Evolutionary conservation across 768 basidiomycete species (phyloP), one percentile per base, ranked within the genome.

Genomic region (Boletellus ananiceps): DNA sequence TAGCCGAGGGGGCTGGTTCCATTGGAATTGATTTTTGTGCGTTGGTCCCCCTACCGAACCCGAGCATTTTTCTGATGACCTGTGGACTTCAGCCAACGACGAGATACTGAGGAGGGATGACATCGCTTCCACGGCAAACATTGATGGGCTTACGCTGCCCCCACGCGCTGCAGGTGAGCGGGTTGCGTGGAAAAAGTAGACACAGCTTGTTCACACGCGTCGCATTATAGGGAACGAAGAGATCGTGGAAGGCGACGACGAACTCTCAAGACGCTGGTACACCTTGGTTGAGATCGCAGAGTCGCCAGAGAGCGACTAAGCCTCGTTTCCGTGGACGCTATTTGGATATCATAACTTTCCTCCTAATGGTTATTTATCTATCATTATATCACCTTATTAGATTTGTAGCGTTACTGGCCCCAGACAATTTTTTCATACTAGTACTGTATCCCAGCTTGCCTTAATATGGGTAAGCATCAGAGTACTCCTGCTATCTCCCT

Each of bases 211-310:
- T 0, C 23, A 36, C 32, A 13, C 18, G 13, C 19, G 14, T n/a
- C 15, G 9, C 16, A 1, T 21, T n/a, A 12, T 37, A 55, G 53
- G 27, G 3, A 31, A n/a, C 4, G 31, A 40, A 14, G 21, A 34
- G 23, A 21, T 29, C 23, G 11, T 5, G 14, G 12, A 9, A 9
- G 27, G 0, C 19, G 6, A 25, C 9, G 34, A 1, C 12, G 13
- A 12, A 15, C 34, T 18, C 35, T 13, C 31, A 4, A 41, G 6
- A 27, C 55, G 55, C 25, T 57, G 46, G 42, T 57, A 57, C 23
- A 45, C 49, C 27, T 27, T 52, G 1, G 7, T 45, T 4, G 48
- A 48, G 27, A 48, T 42, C 7, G 36, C 46, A 4, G 55, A 57
- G 11, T 5, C 8, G 4, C 13, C 45, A 16, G 40, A 46, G 23